These are phyloP conservation scores for Aphanomyces astaci DNA, from an alignment of 352 stramenopile genomes.

Conservation along the genomic window DNA sequence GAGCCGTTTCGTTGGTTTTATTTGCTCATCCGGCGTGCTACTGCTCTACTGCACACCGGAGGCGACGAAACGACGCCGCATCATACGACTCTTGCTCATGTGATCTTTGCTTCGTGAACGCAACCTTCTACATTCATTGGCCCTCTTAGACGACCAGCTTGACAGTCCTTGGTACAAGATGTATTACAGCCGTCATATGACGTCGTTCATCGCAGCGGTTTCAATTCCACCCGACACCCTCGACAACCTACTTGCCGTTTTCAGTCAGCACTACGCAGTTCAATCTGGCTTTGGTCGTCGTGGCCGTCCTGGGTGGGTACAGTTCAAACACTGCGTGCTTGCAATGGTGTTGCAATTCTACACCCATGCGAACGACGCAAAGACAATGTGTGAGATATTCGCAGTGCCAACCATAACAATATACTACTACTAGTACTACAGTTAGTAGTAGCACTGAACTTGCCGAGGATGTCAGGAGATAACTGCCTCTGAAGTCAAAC, in stretches of 20 bases:
- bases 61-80: no score
- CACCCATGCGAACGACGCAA: not conserved
- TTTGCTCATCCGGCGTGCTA: no score
- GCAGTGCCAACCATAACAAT: not conserved
- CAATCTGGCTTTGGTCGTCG: not conserved
- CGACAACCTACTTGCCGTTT: not conserved
- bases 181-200: not conserved
- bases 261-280: not conserved
- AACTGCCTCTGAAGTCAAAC: no score
- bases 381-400: not conserved
- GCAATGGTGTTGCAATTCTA: not conserved
- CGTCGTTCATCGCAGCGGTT: not conserved
- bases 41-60: no score
- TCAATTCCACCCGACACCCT: not conserved
- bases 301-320: not conserved
- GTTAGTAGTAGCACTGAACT: no score
- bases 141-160: not conserved
- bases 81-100: not conserved
- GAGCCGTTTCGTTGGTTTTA: no score
- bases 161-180: not conserved
- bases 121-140: not conserved
- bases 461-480: no score
- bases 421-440: no score
- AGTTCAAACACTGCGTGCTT: not conserved
- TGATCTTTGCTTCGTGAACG: not conserved